Evolutionary conservation across 2,329 filamentous ascomycete genomes (phyloP).

Genomic region (Verticillium longisporum): DNA sequence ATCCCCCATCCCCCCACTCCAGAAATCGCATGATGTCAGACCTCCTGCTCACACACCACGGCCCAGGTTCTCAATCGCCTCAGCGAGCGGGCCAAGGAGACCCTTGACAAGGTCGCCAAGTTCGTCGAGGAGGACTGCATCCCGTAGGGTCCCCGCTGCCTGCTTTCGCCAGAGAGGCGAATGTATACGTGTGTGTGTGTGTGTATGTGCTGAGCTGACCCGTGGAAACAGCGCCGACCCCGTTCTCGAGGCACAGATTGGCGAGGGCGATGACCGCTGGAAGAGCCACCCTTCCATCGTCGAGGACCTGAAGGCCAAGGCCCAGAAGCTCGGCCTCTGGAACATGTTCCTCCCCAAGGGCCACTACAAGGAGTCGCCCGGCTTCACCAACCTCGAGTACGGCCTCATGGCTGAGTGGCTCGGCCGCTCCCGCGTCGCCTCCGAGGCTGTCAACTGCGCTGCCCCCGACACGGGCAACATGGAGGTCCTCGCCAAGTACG

Average conservation of each 20-base stretch:
- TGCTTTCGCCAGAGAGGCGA: neutral
- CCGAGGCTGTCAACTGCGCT: slow-evolving; percentile 83
- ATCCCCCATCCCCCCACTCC: neutral
- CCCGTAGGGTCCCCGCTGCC: slow-evolving; percentile 42
- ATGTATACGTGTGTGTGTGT: neutral
- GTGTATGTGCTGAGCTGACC: neutral
- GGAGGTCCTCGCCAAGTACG: slow-evolving; percentile 91
- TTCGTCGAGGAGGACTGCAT: slow-evolving; percentile 97
- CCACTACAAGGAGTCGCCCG: slow-evolving; percentile 92
- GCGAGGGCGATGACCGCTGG: slow-evolving; percentile 72
- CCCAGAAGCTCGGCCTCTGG: slow-evolving; percentile 80
- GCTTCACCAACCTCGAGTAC: slow-evolving; percentile 93
- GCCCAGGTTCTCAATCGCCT: slow-evolving; percentile 50
- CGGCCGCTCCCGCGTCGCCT: slow-evolving; percentile 76
- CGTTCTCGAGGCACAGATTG: slow-evolving; percentile 73
- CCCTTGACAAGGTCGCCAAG: slow-evolving; percentile 81
- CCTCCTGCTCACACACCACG: neutral
- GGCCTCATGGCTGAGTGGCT: slow-evolving; percentile 95
- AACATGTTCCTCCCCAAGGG: slow-evolving; percentile 96
- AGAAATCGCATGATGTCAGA: slow-evolving; percentile 9
- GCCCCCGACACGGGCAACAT: slow-evolving; percentile 93
- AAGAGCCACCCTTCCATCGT: slow-evolving; percentile 71
- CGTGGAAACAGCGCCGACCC: slow-evolving; percentile 57
- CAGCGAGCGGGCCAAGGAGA: slow-evolving; percentile 78
- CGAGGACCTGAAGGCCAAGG: slow-evolving; percentile 83